These are phyloP conservation scores for Vanilla planifolia DNA, from an alignment of 106 monocot species.

Conservation along the genomic window DNA sequence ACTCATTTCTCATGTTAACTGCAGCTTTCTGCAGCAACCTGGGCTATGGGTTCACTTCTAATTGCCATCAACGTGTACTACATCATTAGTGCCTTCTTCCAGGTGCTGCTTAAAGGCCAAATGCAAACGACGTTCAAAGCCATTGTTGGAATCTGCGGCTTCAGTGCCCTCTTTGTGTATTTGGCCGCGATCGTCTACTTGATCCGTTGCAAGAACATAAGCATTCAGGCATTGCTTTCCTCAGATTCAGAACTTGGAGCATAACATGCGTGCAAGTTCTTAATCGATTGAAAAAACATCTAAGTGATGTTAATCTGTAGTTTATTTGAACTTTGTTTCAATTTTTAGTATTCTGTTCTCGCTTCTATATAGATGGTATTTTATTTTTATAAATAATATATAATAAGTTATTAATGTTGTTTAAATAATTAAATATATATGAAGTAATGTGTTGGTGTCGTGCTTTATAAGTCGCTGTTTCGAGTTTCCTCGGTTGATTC, in stretches of 20 bases:
- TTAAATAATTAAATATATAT: too few species aligned
- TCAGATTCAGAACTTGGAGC: slow-evolving; percentile 44
- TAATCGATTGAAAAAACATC: too few species aligned
- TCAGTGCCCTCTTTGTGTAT: slow-evolving; percentile 61
- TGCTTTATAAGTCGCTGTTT: too few species aligned
- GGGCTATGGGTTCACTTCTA: slow-evolving; percentile 68
- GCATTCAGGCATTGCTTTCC: slow-evolving; percentile 37
- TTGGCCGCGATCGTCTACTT: slow-evolving; percentile 57
- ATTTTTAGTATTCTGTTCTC: too few species aligned
- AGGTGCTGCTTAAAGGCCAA: slow-evolving; percentile 39
- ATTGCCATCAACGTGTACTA: slow-evolving; percentile 90
- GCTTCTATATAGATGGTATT: too few species aligned
- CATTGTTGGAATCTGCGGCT: slow-evolving; percentile 78
- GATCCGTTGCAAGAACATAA: slow-evolving; percentile 60
- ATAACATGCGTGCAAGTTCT: slow-evolving; percentile 82
- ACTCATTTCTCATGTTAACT: neutral
- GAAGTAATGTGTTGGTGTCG: too few species aligned
- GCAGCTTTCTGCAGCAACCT: slow-evolving; percentile 73
- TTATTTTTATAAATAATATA: too few species aligned
- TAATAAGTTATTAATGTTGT: too few species aligned
- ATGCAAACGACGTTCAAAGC: slow-evolving; percentile 33
- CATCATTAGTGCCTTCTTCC: slow-evolving; percentile 57
- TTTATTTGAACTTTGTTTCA: too few species aligned
- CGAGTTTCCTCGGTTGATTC: too few species aligned
- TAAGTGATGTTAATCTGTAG: too few species aligned